Percentiles rank a stretch among this genome's conserved stretches.
Evolutionary conservation across 352 stramenopile species (phyloP).

Genomic region (Globisporangium polare): DNA sequence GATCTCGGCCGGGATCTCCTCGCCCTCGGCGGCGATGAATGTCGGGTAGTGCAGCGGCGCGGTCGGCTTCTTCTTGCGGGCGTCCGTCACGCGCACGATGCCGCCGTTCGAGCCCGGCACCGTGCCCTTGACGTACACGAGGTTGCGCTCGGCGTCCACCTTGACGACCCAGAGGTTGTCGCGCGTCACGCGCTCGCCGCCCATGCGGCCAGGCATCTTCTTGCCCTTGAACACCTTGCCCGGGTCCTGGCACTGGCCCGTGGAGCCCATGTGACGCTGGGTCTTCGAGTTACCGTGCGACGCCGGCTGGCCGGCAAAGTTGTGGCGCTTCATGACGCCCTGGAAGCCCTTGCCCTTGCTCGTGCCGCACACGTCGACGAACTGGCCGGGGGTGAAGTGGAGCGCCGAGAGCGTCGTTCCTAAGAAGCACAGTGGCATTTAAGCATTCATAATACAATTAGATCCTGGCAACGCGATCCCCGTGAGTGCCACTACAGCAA

Average conservation of each 20-base stretch:
- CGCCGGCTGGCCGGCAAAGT: conserved; percentile 95
- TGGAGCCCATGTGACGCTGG: conserved; percentile 95
- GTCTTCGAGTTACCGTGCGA: conserved; percentile 98
- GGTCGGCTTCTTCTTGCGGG: conserved; percentile 77
- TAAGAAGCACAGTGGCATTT: too few species aligned
- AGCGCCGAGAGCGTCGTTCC: conserved; percentile 90
- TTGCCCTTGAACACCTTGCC: conserved; percentile 99
- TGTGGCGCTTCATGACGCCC: conserved; percentile 98
- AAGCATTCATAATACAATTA: too few species aligned
- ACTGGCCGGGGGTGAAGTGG: conserved; percentile 98
- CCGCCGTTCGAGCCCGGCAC: conserved; percentile 90
- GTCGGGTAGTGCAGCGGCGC: conserved; percentile 78
- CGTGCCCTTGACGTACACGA: conserved; percentile 92
- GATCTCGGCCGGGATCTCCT: conserved; percentile 57
- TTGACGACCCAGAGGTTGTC: conserved; percentile 95
- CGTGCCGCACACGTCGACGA: conserved; percentile 95
- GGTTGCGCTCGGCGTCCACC: conserved; percentile 90
- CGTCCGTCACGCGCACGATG: conserved; percentile 83
- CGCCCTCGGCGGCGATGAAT: conserved; percentile 47
- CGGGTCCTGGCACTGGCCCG: conserved; percentile 97
- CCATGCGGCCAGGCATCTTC: conserved; percentile 99
- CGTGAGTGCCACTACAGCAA: too few species aligned
- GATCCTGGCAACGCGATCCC: background rate
- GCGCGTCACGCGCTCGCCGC: conserved; percentile 91
- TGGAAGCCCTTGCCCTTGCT: conserved; percentile 88